These are phyloP conservation scores for Penicillium salamii DNA, from an alignment of 495 filamentous ascomycete genomes.

Conservation along the genomic window DNA sequence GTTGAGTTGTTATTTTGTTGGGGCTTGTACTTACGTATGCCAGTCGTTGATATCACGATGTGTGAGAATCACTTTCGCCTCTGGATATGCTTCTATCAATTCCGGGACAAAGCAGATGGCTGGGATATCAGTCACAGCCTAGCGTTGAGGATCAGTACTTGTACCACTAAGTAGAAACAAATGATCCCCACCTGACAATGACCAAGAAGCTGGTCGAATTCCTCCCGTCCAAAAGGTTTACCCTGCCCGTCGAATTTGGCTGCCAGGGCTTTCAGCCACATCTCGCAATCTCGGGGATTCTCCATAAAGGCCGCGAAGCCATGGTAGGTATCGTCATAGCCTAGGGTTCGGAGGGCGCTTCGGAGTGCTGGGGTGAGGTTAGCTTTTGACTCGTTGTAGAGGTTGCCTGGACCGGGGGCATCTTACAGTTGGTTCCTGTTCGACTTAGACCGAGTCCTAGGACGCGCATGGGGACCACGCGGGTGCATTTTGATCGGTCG, in stretches of 20 bases:
- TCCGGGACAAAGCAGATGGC: conserved; percentile 52
- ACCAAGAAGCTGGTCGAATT: conserved; percentile 11
- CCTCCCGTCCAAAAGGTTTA: conserved; percentile 3
- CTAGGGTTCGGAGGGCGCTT: background rate
- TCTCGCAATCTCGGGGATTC: background rate
- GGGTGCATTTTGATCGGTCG: background rate
- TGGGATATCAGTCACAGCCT: conserved; percentile 44
- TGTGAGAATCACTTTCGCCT: conserved; percentile 56
- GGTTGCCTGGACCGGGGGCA: background rate
- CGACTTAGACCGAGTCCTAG: background rate
- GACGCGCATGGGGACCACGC: background rate
- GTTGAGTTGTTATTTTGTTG: too few species aligned
- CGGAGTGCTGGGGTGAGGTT: background rate
- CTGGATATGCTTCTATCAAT: conserved; percentile 55
- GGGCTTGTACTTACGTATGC: conserved; percentile 12
- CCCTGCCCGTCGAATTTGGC: conserved; percentile 8
- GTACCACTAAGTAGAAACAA: background rate
- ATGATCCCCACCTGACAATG: background rate
- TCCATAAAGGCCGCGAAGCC: background rate
- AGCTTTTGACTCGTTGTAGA: too few species aligned
- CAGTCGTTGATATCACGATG: conserved; percentile 47
- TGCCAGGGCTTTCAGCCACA: conserved; percentile 9
- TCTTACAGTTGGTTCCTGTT: background rate
- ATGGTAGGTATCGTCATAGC: background rate
- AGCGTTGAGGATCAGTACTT: background rate